phyloP scores from a whole-genome alignment of 129 eudicot species.

The Flaveria linearis region DNA sequence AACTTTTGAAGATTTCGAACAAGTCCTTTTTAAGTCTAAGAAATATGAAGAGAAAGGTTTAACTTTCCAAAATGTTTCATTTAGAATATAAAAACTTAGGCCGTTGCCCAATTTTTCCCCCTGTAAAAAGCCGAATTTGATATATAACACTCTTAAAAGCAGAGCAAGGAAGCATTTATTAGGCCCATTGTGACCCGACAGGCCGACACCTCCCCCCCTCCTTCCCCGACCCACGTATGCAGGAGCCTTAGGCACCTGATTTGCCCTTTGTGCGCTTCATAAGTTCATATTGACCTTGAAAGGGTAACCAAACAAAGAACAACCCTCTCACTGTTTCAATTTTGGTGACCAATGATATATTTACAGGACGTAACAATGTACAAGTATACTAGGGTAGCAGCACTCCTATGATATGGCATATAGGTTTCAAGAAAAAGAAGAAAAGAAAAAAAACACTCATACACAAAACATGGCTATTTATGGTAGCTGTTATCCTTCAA shows the following conservation, averaged over 20 bases:
- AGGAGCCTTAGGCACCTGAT: too few relatives aligned
- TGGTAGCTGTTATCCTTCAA: neutral
- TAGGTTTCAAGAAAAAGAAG: neutral
- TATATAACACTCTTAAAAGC: too few relatives aligned
- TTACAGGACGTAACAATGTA: slow-evolving; percentile 4
- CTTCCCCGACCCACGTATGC: too few relatives aligned
- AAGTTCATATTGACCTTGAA: neutral
- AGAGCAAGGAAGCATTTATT: too few relatives aligned
- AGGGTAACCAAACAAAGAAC: neutral
- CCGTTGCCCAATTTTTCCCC: too few relatives aligned
- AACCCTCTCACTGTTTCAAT: neutral
- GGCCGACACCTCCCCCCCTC: too few relatives aligned
- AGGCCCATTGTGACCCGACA: too few relatives aligned
- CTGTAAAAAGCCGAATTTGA: too few relatives aligned
- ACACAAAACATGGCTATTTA: neutral
- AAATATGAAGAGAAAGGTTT: neutral
- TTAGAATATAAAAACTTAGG: neutral
- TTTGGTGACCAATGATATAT: neutral
- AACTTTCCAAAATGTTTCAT: neutral
- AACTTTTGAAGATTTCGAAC: neutral
- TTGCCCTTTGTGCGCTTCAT: neutral
- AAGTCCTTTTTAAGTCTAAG: neutral
- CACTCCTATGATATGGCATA: neutral
- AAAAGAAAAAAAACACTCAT: neutral
- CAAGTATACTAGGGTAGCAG: neutral